Conservation (phyloP, 768 basidiomycete genomes). For the Mycena rosella region DNA sequence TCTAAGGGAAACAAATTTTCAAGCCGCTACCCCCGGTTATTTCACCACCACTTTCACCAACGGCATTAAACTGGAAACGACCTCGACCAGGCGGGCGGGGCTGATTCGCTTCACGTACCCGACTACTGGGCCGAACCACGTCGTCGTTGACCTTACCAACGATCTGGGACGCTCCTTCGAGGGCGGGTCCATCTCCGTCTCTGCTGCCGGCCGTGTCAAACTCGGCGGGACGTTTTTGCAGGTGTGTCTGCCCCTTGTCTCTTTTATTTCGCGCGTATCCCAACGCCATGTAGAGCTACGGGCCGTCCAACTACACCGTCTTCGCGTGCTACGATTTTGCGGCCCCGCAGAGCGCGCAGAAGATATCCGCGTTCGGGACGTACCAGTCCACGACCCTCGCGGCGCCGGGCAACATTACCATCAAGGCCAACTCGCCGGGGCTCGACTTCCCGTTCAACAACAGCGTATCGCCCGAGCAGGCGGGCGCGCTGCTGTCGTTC, state of each 20-base stretch:
- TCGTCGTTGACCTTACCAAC: constrained; percentile 61
- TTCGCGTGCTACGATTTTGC: constrained; percentile 63
- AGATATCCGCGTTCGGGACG: constrained; percentile 51
- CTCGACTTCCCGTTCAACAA: constrained; percentile 55
- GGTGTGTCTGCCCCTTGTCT: constrained; percentile 37
- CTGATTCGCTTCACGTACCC: constrained; percentile 73
- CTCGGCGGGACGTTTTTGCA: constrained; percentile 61
- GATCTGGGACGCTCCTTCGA: constrained; percentile 62
- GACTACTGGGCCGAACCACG: constrained; percentile 57
- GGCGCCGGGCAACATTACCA: constrained; percentile 50
- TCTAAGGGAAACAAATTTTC: background rate
- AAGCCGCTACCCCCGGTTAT: constrained; percentile 62
- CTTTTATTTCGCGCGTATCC: background rate
- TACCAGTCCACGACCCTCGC: constrained; percentile 52
- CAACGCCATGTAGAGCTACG: constrained; percentile 55
- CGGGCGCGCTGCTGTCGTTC: constrained; percentile 60
- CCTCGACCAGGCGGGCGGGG: constrained; percentile 70
- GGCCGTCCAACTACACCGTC: constrained; percentile 61
- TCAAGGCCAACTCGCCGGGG: constrained; percentile 48
- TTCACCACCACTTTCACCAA: constrained; percentile 63
- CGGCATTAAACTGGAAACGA: constrained; percentile 65
- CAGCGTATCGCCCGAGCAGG: constrained; percentile 55
- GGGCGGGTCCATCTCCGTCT: constrained; percentile 55
- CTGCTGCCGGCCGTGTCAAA: constrained; percentile 50
- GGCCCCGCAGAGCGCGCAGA: constrained; percentile 41